These are phyloP conservation scores for Aspergillus clavatus DNA, from an alignment of 2,329 filamentous ascomycete genomes.

Conservation along the genomic window DNA sequence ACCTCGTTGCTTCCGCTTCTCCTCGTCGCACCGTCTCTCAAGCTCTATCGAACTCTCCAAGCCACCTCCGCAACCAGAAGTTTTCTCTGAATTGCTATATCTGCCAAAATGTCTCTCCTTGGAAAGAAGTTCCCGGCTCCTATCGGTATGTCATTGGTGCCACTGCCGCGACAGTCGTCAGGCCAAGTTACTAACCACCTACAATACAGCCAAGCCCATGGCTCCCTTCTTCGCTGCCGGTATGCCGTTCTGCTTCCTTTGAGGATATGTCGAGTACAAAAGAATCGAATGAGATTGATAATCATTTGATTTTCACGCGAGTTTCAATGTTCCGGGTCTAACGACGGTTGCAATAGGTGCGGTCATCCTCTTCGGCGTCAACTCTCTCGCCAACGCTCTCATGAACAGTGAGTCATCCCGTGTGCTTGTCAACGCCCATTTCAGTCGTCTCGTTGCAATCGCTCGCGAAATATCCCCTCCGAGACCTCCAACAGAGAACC, in stretches of 20 bases:
- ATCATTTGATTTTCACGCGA: background rate
- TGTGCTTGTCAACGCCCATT: background rate
- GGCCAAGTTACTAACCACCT: conserved; percentile 25
- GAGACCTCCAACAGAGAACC: background rate
- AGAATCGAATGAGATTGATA: background rate
- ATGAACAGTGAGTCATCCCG: conserved; percentile 64
- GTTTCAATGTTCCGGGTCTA: conserved; percentile 17
- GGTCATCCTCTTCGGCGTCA: conserved; percentile 87
- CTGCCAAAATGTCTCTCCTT: conserved; percentile 68
- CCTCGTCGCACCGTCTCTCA: conserved; percentile 25
- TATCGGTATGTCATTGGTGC: conserved; percentile 57
- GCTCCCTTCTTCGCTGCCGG: conserved; percentile 91
- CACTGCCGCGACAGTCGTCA: conserved; percentile 2
- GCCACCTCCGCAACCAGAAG: conserved; percentile 22
- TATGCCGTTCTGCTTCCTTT: conserved; percentile 50
- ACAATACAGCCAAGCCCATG: conserved; percentile 72
- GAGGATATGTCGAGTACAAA: background rate
- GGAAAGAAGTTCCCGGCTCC: conserved; percentile 80
- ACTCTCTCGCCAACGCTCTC: conserved; percentile 72
- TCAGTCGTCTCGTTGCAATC: background rate
- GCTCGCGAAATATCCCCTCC: background rate
- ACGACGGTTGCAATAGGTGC: conserved; percentile 53
- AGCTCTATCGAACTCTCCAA: conserved; percentile 23
- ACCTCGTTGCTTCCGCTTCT: conserved; percentile 36
- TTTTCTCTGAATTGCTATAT: conserved; percentile 27